Evolutionary conservation across 163 green algal species (phyloP).

Genomic region (Chloromonas sp.): DNA sequence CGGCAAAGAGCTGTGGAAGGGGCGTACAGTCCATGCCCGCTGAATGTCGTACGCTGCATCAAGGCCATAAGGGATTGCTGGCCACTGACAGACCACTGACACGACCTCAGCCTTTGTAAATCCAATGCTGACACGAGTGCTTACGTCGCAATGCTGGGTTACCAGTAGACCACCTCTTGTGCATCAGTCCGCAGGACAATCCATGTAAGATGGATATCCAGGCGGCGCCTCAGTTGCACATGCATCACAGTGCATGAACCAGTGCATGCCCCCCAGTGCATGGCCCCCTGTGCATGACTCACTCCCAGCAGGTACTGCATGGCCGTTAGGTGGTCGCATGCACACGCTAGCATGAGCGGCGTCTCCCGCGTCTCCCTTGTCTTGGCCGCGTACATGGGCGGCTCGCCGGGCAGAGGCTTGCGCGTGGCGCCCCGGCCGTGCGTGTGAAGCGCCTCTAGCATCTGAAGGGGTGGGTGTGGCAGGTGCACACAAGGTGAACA

Average conservation of each 20-base stretch:
- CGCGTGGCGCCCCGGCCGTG: slow-evolving; percentile 14
- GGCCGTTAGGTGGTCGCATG: slow-evolving; percentile 12
- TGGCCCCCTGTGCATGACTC: not conserved
- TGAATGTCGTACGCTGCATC: too few relatives aligned
- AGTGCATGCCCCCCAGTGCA: not conserved
- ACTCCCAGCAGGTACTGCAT: slow-evolving; percentile 3
- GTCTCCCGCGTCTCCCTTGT: slow-evolving; percentile 21
- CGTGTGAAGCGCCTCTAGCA: slow-evolving; percentile 17
- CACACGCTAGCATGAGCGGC: slow-evolving; percentile 23
- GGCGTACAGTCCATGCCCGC: too few relatives aligned
- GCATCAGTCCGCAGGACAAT: too few relatives aligned
- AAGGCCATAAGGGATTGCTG: not conserved
- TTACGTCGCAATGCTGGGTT: too few relatives aligned
- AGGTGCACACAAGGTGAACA: too few relatives aligned
- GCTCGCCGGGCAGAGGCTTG: slow-evolving; percentile 28
- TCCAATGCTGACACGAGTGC: too few relatives aligned
- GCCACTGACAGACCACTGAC: not conserved
- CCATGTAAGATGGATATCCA: too few relatives aligned
- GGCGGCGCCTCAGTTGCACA: too few relatives aligned
- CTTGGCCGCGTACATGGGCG: slow-evolving; percentile 11
- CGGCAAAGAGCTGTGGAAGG: too few relatives aligned
- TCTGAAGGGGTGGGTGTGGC: slow-evolving; percentile 1
- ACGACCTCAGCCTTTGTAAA: not conserved
- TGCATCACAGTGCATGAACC: too few relatives aligned
- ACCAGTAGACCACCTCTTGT: too few relatives aligned